Base-by-base conservation (phyloP, 2,329 filamentous ascomycete genomes). In the Penicillium sp. region DNA sequence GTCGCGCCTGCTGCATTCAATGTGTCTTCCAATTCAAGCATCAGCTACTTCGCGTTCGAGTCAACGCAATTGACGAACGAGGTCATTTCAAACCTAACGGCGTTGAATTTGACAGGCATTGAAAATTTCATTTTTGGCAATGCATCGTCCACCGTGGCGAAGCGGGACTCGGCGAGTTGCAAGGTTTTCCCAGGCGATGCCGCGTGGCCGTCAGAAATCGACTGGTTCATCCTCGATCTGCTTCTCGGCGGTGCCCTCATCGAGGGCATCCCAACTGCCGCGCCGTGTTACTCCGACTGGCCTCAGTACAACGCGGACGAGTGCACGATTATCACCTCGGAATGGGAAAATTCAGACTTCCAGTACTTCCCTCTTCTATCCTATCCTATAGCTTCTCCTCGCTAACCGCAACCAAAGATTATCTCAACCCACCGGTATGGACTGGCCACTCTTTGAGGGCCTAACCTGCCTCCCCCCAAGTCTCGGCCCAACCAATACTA, bases 161-260 rank as follows among this genome's bases (percentile, higher is more conserved):
- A 62, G 42, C 58, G 56, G 6, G 78, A 74, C 71, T 74, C 75
- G 59, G 79, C 76, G 33, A 78, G 71, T 20, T 66, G 65, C 60
- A 66, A 66, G 48, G 1, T 49, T 7, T 55, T 65, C 49, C 64
- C 65, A 8, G 65, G 64, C 5, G 63, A 66, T 46, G 16, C 24
- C 3, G 18, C 33, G 5, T 67, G 64, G 65, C 65, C 65, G 5
- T 20, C 47, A 2, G 28, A 55, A 7, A 9, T 46, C 51, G 6
- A 62, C 52, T 56, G 66, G 65, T 60, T 63, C 8, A 52, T 75
- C 3, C 70, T 77, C n/a, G 58, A 76, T 50, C 51, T 70, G 18
- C 64, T 76, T 14, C 59, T 75, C 57, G 74, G 70, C 49, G 49
- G 68, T 46, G 24, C 65, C 59, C 47, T 74, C 43, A 67, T 69